A percentile compares a stretch with the other conserved stretches of the same genome.
Conservation (phyloP, 495 filamentous ascomycete species). For the Podospora fimiseda region DNA sequence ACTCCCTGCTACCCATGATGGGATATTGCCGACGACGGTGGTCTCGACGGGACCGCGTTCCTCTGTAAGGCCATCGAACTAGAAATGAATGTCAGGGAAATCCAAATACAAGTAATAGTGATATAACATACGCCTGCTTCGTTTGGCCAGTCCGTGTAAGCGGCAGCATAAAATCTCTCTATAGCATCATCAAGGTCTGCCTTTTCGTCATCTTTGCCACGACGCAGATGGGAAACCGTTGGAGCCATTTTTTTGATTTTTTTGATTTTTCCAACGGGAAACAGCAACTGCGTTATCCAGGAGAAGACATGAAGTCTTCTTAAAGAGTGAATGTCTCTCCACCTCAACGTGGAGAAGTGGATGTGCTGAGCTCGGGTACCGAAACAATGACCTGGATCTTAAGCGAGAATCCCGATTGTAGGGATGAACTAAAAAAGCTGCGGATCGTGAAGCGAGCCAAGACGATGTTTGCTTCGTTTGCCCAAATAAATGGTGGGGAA, state of each 20-base stretch:
- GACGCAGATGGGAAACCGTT: neutral
- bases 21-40: conserved; percentile 35
- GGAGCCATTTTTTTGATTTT: neutral
- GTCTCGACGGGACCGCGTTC: conserved; percentile 39
- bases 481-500: too few relatives aligned
- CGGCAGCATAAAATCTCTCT: neutral
- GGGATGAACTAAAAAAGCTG: neutral
- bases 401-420: conserved; percentile 1
- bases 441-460: neutral
- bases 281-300: too few relatives aligned
- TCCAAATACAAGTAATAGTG: too few relatives aligned
- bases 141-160: conserved; percentile 36
- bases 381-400: neutral
- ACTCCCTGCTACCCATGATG: conserved; percentile 45
- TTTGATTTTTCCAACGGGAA: too few relatives aligned
- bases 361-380: too few relatives aligned
- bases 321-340: too few relatives aligned
- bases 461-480: too few relatives aligned
- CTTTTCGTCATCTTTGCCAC: neutral
- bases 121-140: conserved; percentile 38
- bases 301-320: too few relatives aligned
- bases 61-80: conserved; percentile 45
- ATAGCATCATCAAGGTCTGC: neutral
- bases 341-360: too few relatives aligned
- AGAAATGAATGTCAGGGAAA: neutral